phyloP scores from a whole-genome alignment of 2,329 filamentous ascomycete genomes.

The Ceratocystis alfenasii region DNA sequence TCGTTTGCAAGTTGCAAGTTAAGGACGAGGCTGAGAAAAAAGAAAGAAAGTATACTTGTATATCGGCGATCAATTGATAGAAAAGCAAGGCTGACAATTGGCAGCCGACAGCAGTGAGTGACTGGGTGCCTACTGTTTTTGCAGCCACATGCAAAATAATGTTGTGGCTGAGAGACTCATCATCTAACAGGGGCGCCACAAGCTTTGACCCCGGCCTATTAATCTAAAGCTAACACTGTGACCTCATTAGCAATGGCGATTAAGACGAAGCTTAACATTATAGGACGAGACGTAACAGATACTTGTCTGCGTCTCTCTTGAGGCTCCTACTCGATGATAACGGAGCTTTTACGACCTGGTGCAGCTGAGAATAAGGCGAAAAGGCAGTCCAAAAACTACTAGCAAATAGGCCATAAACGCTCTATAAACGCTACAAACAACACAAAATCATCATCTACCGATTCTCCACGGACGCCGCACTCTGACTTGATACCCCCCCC shows the following conservation, averaged over 20 bases:
- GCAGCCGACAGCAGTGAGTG: background rate
- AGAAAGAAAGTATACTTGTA: background rate
- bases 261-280: background rate
- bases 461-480: background rate
- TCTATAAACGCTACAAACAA: too few relatives aligned
- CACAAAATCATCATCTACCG: too few relatives aligned
- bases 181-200: background rate
- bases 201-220: constrained; percentile 9
- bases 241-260: constrained; percentile 2
- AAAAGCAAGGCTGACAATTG: background rate
- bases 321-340: too few relatives aligned
- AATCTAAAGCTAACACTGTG: constrained; percentile 12
- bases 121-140: too few relatives aligned
- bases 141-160: too few relatives aligned
- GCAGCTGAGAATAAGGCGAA: too few relatives aligned
- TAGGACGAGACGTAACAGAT: background rate
- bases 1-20: background rate
- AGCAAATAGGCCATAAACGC: too few relatives aligned
- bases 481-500: background rate
- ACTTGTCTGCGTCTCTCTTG: too few relatives aligned
- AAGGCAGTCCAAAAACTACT: too few relatives aligned
- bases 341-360: too few relatives aligned
- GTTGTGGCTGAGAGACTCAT: too few relatives aligned
- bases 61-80: background rate
- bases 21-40: background rate